phyloP scores from a whole-genome alignment of 2,329 filamentous ascomycete species.

The Talaromyces sp. region DNA sequence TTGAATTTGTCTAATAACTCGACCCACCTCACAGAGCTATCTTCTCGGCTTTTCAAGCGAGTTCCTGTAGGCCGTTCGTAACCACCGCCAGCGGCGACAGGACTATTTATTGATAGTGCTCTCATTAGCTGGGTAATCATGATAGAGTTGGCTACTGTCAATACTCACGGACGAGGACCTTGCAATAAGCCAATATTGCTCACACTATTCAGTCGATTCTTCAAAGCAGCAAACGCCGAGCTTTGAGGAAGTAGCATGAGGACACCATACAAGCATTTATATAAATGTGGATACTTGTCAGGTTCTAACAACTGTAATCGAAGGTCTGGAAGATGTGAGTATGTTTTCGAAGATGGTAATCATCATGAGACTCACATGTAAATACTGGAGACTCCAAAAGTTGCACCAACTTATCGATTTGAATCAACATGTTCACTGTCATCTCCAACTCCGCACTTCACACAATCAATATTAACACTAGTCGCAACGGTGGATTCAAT shows the following conservation, averaged over 20 bases:
- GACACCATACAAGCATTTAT: slow-evolving; percentile 95
- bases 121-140: neutral
- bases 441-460: slow-evolving; percentile 91
- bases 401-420: slow-evolving; percentile 97
- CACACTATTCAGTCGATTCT: slow-evolving; percentile 94
- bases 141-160: neutral
- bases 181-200: slow-evolving; percentile 95
- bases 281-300: slow-evolving; percentile 88
- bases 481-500: neutral
- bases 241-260: slow-evolving; percentile 98
- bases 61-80: slow-evolving; percentile 65
- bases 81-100: slow-evolving; percentile 33
- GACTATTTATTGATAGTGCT: slow-evolving; percentile 2
- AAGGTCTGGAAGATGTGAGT: slow-evolving; percentile 57
- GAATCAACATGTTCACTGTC: slow-evolving; percentile 97
- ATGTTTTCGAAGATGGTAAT: slow-evolving; percentile 13
- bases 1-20: slow-evolving; percentile 95
- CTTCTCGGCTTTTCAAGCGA: slow-evolving; percentile 74
- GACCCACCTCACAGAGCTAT: slow-evolving; percentile 80
- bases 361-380: slow-evolving; percentile 62
- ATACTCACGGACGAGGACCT: slow-evolving; percentile 68
- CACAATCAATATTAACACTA: slow-evolving; percentile 22
- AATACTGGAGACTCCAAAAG: slow-evolving; percentile 96
- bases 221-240: slow-evolving; percentile 90
- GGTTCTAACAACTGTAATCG: slow-evolving; percentile 92